Evolutionary conservation across 371 early-diverging fungal species (phyloP).

Genomic region (Lichtheimia ornata): DNA sequence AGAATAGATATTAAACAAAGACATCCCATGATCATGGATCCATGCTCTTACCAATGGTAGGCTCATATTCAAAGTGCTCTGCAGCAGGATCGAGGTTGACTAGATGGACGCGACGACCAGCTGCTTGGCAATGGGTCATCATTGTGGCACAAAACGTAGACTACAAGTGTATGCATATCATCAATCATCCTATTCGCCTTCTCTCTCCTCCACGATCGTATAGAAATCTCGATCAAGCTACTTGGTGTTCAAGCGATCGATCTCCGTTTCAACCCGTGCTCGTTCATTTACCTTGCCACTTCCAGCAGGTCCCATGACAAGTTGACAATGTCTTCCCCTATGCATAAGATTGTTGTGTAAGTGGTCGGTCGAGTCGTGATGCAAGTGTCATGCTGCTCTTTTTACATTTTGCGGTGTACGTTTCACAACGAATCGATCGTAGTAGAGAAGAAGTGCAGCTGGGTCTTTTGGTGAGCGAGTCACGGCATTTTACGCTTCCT

Average conservation of each 20-base stretch:
- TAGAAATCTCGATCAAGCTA: neutral
- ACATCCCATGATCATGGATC: neutral
- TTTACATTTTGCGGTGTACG: too few species aligned
- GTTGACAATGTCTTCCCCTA: conserved; percentile 89
- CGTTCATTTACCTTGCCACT: conserved; percentile 78
- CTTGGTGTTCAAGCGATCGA: neutral
- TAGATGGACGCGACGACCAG: conserved; percentile 83
- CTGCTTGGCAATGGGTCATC: conserved; percentile 86
- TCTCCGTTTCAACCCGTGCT: neutral
- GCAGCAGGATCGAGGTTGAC: conserved; percentile 99
- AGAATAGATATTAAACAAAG: too few species aligned
- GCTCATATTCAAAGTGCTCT: conserved; percentile 90
- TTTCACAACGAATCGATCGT: too few species aligned
- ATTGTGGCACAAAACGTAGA: conserved; percentile 96
- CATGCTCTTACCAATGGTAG: conserved; percentile 66
- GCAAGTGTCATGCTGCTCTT: too few species aligned
- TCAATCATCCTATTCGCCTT: neutral
- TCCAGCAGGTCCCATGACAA: conserved; percentile 99
- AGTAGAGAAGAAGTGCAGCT: too few species aligned
- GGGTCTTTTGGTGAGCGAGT: too few species aligned
- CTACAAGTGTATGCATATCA: conserved; percentile 31
- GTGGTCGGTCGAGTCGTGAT: too few species aligned
- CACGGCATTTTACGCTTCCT: too few species aligned
- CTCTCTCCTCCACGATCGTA: neutral
- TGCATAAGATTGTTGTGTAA: neutral